Evolutionary conservation across 1,139 yeast species (phyloP).

Genomic region (Zygosaccharomyces sapae): DNA sequence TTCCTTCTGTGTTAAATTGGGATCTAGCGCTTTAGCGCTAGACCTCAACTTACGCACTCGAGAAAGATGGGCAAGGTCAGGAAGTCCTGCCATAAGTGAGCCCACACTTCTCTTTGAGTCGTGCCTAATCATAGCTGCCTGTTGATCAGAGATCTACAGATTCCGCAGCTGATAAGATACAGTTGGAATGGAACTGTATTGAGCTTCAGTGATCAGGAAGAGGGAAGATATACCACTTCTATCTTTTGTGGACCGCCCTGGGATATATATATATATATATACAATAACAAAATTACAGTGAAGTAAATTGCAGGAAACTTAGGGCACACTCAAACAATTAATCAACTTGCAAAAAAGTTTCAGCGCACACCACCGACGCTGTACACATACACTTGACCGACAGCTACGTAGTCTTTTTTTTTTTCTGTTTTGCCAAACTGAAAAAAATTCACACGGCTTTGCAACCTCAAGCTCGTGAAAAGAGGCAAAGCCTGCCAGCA

Average conservation of each 20-base stretch:
- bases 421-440: too few relatives aligned
- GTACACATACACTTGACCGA: neutral
- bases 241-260: neutral
- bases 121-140: slow-evolving; percentile 9
- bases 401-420: neutral
- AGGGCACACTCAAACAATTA: neutral
- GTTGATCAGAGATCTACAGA: slow-evolving; percentile 1
- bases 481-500: neutral
- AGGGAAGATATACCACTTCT: neutral
- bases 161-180: neutral
- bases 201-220: too few relatives aligned
- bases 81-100: slow-evolving; percentile 8
- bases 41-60: slow-evolving; percentile 20
- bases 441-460: neutral
- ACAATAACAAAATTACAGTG: neutral
- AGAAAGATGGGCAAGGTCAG: slow-evolving; percentile 19
- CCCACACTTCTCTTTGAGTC: slow-evolving; percentile 8
- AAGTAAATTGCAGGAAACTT: neutral
- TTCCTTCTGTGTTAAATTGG: slow-evolving; percentile 17
- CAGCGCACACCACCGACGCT: neutral
- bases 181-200: too few relatives aligned
- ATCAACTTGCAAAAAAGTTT: slow-evolving; percentile 1
- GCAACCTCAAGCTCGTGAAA: neutral
- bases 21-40: slow-evolving; percentile 17
- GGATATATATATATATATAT: neutral